A percentile compares a stretch with the other conserved stretches of the same genome.
These are phyloP conservation scores for Phytophthora ramorum DNA, from an alignment of 352 stramenopile species.

Conservation along the genomic window DNA sequence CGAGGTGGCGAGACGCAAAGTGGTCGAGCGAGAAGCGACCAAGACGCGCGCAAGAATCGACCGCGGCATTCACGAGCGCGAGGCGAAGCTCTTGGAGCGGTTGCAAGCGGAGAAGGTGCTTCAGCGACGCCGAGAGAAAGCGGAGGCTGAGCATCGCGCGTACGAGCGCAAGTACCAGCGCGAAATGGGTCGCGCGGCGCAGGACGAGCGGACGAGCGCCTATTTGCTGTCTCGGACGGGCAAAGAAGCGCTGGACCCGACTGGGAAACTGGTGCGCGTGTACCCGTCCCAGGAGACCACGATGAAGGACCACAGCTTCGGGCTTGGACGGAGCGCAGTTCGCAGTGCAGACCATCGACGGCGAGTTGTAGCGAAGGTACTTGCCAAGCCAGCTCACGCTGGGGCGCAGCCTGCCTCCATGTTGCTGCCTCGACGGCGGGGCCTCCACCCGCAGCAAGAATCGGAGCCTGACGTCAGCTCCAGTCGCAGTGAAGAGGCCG, in stretches of 20 bases:
- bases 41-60: slow-evolving; percentile 53
- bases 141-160: slow-evolving; percentile 46
- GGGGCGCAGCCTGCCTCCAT: slow-evolving; percentile 26
- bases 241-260: slow-evolving; percentile 68
- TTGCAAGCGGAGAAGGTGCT: slow-evolving; percentile 61
- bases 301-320: slow-evolving; percentile 78
- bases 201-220: slow-evolving; percentile 57
- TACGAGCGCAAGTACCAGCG: slow-evolving; percentile 78
- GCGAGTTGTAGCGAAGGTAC: slow-evolving; percentile 56
- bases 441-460: slow-evolving; percentile 8
- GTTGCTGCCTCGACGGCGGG: slow-evolving; percentile 33
- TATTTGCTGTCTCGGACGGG: slow-evolving; percentile 68
- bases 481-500: slow-evolving; percentile 7
- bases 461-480: slow-evolving; percentile 2
- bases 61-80: slow-evolving; percentile 56
- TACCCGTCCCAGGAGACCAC: slow-evolving; percentile 80
- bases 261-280: slow-evolving; percentile 61
- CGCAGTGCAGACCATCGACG: slow-evolving; percentile 45
- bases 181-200: slow-evolving; percentile 64
- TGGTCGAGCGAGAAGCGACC: slow-evolving; percentile 45
- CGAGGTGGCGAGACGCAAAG: slow-evolving; percentile 61
- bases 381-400: slow-evolving; percentile 45
- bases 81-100: slow-evolving; percentile 55
- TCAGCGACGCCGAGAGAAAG: slow-evolving; percentile 43
- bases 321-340: slow-evolving; percentile 60